phyloP scores from a whole-genome alignment of 2,329 filamentous ascomycete genomes.

The Zelopaecilomyces penicillatus region DNA sequence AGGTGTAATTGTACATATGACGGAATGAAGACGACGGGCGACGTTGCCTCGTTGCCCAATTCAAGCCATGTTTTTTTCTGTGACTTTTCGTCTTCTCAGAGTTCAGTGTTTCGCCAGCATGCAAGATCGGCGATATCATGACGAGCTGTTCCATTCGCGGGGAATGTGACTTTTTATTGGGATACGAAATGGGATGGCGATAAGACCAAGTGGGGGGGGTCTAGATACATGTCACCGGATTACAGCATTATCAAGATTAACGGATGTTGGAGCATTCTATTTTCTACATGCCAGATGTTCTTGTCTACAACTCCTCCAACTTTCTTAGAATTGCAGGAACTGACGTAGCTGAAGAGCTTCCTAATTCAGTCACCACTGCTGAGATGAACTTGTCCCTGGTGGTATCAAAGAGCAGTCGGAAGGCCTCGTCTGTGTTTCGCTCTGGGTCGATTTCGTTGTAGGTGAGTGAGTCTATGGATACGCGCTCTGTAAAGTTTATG shows the following conservation, averaged over 20 bases:
- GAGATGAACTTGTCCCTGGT: slow-evolving; percentile 81
- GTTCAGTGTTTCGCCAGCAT: too few species aligned
- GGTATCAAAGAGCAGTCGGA: slow-evolving; percentile 78
- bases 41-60: background rate
- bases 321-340: slow-evolving; percentile 59
- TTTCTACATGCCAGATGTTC: background rate
- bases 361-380: slow-evolving; percentile 86
- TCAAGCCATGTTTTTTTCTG: background rate
- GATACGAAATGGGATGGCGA: too few species aligned
- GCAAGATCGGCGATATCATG: too few species aligned
- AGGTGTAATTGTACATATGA: slow-evolving; percentile 3
- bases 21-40: background rate
- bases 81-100: too few species aligned
- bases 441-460: slow-evolving; percentile 83
- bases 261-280: background rate
- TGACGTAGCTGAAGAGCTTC: slow-evolving; percentile 75
- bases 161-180: too few species aligned
- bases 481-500: slow-evolving; percentile 82
- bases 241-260: too few species aligned
- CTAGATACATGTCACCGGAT: too few species aligned
- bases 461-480: slow-evolving; percentile 85
- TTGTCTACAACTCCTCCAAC: slow-evolving; percentile 44
- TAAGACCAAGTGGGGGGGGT: too few species aligned
- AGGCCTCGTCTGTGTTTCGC: slow-evolving; percentile 49
- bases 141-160: too few species aligned